phyloP scores from a whole-genome alignment of 371 early-diverging fungal genomes.

The Vairimorpha apis region DNA sequence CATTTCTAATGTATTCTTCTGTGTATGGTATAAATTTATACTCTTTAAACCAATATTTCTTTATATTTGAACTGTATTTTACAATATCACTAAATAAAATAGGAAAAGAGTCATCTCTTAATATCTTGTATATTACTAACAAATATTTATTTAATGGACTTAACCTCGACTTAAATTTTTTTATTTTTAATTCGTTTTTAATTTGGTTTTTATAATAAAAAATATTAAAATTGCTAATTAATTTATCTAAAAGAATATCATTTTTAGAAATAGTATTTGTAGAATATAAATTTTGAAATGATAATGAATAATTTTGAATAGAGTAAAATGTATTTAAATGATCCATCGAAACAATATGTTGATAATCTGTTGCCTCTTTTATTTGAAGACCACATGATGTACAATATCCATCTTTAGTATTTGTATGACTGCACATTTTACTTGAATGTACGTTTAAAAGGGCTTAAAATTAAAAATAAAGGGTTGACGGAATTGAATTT shows the following conservation, averaged over 20 bases:
- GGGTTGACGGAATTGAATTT: not conserved
- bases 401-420: not conserved
- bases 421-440: not conserved
- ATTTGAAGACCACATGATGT: not conserved
- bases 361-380: too few relatives aligned
- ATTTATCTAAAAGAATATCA: not conserved
- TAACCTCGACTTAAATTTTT: not conserved
- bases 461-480: not conserved
- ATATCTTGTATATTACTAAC: not conserved
- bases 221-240: not conserved
- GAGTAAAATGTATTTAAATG: too few relatives aligned
- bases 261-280: not conserved
- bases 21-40: not conserved
- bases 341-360: too few relatives aligned
- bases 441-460: too few relatives aligned
- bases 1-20: not conserved
- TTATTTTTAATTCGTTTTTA: not conserved
- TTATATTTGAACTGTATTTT: not conserved
- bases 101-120: not conserved
- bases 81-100: not conserved
- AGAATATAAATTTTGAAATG: too few relatives aligned
- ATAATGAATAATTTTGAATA: too few relatives aligned
- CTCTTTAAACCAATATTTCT: constrained; percentile 10
- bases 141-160: not conserved
- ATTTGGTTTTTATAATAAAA: not conserved